Base-by-base conservation (phyloP, 768 basidiomycete species). In the Tulasnella sp. region DNA sequence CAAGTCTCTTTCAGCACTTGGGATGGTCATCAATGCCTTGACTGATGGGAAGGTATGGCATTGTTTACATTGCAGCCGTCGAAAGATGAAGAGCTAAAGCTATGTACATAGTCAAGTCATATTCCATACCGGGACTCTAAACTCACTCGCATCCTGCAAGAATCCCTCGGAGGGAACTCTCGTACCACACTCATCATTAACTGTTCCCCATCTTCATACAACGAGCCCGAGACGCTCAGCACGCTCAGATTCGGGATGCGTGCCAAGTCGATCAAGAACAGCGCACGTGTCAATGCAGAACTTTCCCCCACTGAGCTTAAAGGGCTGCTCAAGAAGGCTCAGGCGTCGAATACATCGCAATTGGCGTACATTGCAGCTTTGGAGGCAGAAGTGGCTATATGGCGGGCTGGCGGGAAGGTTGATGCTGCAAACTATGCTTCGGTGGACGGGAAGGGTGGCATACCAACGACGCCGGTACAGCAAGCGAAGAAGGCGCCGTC, bases 261-360 rank as follows among this genome's bases (percentile, higher is more conserved):
- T 64, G 94, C 96, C n/a, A 99, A 99, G 73, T 89, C 90, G n/a
- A 99, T 99, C 82, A 98, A 98, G 88, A 99, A 99, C 73, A 90
- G 88, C 62, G 96, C 96, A 62, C 87, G 96, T 48, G 90, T 99
- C 74, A 99, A 99, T 71, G 92, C 92, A 54, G 96, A 99, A 71
- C 80, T 99, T 53, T 90, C 94, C 2, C 94, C 96, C 1, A 76
- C 92, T 50, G 96, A 99, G 68, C 86, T 99, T 74, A 99, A 98
- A 70, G 83, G 81, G 10, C 76, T 96, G 34, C 77, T 99, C 62
- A 82, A 83, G 66, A 96, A 94, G 72, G 87, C 94, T 0, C 85
- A 93, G 64, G 75, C 87, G 30, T 84, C 92, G 30, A 88, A 91
- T 63, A 81, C 86, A 2, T 78, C 83, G 17, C 86, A 87, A 67